Percentiles rank a stretch among this genome's conserved stretches.
Evolutionary conservation across 1,284 basidiomycete species (phyloP).

Genomic region (Anthracocystis setariae): DNA sequence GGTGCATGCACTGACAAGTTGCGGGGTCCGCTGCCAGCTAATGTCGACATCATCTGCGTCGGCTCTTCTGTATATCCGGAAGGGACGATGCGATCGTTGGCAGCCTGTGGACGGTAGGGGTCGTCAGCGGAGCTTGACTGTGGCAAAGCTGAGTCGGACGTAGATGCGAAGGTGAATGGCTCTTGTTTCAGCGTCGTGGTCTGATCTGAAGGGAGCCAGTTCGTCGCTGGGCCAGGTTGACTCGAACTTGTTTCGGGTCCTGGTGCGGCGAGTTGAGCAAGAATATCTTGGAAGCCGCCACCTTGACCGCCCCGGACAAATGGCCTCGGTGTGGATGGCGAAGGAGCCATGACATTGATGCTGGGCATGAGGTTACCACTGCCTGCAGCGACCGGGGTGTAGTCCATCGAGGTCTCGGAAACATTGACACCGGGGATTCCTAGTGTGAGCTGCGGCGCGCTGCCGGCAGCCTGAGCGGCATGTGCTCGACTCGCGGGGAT

Average conservation of each 20-base stretch:
- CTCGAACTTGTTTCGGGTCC: slow-evolving; percentile 3
- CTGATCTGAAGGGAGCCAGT: slow-evolving; percentile 19
- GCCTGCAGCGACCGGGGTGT: slow-evolving; percentile 19
- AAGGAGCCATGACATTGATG: slow-evolving; percentile 53
- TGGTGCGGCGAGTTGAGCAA: slow-evolving; percentile 32
- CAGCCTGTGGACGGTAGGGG: slow-evolving; percentile 20
- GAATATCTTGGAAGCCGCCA: slow-evolving; percentile 42
- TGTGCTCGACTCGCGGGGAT: slow-evolving; percentile 6
- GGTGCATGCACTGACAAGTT: slow-evolving; percentile 19
- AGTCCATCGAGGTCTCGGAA: slow-evolving; percentile 41
- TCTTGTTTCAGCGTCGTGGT: slow-evolving; percentile 15
- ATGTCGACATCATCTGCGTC: slow-evolving; percentile 33
- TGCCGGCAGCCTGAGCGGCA: slow-evolving; percentile 3
- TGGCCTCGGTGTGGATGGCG: slow-evolving; percentile 41
- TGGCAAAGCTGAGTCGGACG: slow-evolving; percentile 1
- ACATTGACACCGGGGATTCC: slow-evolving; percentile 44
- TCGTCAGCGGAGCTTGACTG: slow-evolving; percentile 11
- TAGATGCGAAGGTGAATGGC: slow-evolving; percentile 27
- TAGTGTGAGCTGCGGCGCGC: slow-evolving; percentile 30
- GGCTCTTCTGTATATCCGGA: slow-evolving; percentile 29
- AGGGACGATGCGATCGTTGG: slow-evolving; percentile 33
- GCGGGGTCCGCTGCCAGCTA: slow-evolving; percentile 24
- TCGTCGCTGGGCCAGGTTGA: slow-evolving; percentile 7
- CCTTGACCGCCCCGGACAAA: slow-evolving; percentile 4
- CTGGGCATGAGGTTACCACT: slow-evolving; percentile 31